These are phyloP conservation scores for Stachybotrys elegans DNA, from an alignment of 2,329 filamentous ascomycete species.

Conservation along the genomic window DNA sequence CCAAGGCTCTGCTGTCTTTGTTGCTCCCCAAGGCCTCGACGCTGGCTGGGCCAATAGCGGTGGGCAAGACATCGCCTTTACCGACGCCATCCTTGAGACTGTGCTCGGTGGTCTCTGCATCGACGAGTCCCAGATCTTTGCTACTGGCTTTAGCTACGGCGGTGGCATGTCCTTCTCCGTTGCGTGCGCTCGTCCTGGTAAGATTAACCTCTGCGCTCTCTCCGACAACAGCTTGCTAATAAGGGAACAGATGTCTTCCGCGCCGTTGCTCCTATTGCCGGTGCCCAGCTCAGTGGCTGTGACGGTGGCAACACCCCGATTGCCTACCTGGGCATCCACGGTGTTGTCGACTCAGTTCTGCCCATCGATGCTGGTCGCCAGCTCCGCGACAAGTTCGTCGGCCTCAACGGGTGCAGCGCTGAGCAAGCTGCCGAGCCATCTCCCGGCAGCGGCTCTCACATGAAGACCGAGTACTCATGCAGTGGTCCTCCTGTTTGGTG, in stretches of 20 bases:
- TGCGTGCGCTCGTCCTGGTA: slow-evolving; percentile 27
- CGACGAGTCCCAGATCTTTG: slow-evolving; percentile 34
- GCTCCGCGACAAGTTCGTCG: slow-evolving; percentile 32
- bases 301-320: slow-evolving; percentile 30
- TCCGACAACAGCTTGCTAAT: slow-evolving; percentile 4
- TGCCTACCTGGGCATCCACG: slow-evolving; percentile 34
- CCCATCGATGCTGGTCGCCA: slow-evolving; percentile 23
- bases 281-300: slow-evolving; percentile 28
- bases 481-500: slow-evolving; percentile 21
- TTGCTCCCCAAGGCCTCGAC: slow-evolving; percentile 37
- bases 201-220: slow-evolving; percentile 33
- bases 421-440: slow-evolving; percentile 16
- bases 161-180: slow-evolving; percentile 35
- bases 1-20: slow-evolving; percentile 32
- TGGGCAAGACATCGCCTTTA: slow-evolving; percentile 35
- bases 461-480: slow-evolving; percentile 19
- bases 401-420: slow-evolving; percentile 29
- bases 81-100: slow-evolving; percentile 30
- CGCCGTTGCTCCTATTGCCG: slow-evolving; percentile 31
- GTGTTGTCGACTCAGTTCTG: slow-evolving; percentile 30
- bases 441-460: slow-evolving; percentile 11
- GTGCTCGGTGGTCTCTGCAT: slow-evolving; percentile 35
- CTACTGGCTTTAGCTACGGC: slow-evolving; percentile 39
- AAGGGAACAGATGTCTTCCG: slow-evolving; percentile 25
- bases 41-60: slow-evolving; percentile 36